Conservation (phyloP, 2,329 filamentous ascomycete genomes). For the Trichophaea hybrida region DNA sequence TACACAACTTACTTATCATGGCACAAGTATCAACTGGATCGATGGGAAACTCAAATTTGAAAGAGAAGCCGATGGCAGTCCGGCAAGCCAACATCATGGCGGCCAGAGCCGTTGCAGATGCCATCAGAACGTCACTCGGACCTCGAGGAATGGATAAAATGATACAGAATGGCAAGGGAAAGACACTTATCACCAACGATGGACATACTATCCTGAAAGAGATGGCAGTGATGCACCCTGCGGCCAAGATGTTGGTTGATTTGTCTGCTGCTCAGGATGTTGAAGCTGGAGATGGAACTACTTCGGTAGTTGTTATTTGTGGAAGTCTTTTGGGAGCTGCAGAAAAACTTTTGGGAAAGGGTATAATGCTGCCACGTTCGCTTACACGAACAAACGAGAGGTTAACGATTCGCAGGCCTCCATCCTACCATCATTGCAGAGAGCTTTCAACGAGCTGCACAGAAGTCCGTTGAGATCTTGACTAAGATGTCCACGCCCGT, state of each 20-base stretch:
- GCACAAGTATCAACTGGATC: not conserved
- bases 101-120: slow-evolving; percentile 93
- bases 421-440: slow-evolving; percentile 97
- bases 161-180: slow-evolving; percentile 92
- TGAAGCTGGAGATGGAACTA: slow-evolving; percentile 95
- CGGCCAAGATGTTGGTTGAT: slow-evolving; percentile 97
- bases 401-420: slow-evolving; percentile 40
- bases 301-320: slow-evolving; percentile 93
- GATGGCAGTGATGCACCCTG: slow-evolving; percentile 99
- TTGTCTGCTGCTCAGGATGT: slow-evolving; percentile 95
- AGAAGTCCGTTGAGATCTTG: slow-evolving; percentile 73
- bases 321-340: slow-evolving; percentile 88
- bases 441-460: slow-evolving; percentile 87
- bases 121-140: slow-evolving; percentile 75
- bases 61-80: slow-evolving; percentile 98
- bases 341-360: slow-evolving; percentile 77
- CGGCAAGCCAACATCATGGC: slow-evolving; percentile 94
- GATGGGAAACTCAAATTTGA: slow-evolving; percentile 32
- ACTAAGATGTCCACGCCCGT: slow-evolving; percentile 95
- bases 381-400: not conserved
- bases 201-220: slow-evolving; percentile 98
- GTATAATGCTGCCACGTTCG: slow-evolving; percentile 30
- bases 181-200: slow-evolving; percentile 98
- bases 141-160: slow-evolving; percentile 99
- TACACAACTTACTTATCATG: slow-evolving; percentile 1